A percentile compares a stretch with the other conserved stretches of the same genome.
Evolutionary conservation across 2,329 filamentous ascomycete species (phyloP).

Genomic region (Zymoseptoria crescenta): DNA sequence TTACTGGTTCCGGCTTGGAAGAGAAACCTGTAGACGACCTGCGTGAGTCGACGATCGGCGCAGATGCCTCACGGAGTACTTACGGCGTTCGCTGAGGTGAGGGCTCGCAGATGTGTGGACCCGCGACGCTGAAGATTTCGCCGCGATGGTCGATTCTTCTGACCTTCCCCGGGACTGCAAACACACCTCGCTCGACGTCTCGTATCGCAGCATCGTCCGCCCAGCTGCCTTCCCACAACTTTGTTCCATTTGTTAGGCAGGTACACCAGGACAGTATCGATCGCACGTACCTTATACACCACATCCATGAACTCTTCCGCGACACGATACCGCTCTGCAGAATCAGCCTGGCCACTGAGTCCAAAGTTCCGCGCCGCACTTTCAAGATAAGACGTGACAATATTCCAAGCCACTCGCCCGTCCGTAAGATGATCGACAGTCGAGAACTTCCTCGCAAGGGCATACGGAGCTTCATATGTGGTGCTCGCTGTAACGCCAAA

Average conservation of each 20-base stretch:
- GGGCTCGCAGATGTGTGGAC: constrained; percentile 57
- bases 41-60: too few relatives aligned
- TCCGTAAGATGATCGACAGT: constrained; percentile 59
- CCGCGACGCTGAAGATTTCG: constrained; percentile 54
- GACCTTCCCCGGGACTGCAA: constrained; percentile 50
- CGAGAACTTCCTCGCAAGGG: constrained; percentile 55
- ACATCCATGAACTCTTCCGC: constrained; percentile 57
- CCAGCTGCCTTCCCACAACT: constrained; percentile 57
- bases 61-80: too few relatives aligned
- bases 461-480: constrained; percentile 61
- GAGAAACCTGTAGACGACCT: constrained; percentile 35
- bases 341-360: constrained; percentile 49
- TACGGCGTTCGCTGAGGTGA: constrained; percentile 56
- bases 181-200: constrained; percentile 50
- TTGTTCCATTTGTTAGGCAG: not conserved
- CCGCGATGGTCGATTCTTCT: constrained; percentile 58
- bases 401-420: constrained; percentile 43
- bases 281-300: constrained; percentile 38
- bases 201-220: constrained; percentile 55
- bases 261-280: too few relatives aligned
- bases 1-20: constrained; percentile 61
- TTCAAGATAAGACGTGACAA: constrained; percentile 60
- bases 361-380: constrained; percentile 54
- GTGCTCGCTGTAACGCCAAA: constrained; percentile 61
- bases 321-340: constrained; percentile 57